A percentile compares a stretch with the other conserved stretches of the same genome.
phyloP scores from a whole-genome alignment of 495 filamentous ascomycete species.

The Daldinia concentrica region DNA sequence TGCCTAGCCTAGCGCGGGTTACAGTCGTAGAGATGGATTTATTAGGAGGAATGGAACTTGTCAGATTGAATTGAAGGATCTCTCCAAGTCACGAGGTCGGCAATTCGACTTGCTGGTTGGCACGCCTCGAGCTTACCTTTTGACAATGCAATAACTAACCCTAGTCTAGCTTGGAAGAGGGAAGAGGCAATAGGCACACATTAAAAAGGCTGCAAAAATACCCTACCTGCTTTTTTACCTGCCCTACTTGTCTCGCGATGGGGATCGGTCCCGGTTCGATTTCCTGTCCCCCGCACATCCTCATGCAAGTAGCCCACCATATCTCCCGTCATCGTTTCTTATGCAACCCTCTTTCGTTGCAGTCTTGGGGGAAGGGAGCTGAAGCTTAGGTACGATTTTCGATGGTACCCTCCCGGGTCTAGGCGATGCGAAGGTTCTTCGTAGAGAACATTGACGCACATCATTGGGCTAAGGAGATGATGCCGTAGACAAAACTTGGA shows the following conservation, averaged over 20 bases:
- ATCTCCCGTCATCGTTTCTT: slow-evolving; percentile 43
- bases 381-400: slow-evolving; percentile 4
- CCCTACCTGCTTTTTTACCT: slow-evolving; percentile 10
- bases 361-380: slow-evolving; percentile 19
- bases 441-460: slow-evolving; percentile 35
- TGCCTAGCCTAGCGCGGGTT: slow-evolving; percentile 35
- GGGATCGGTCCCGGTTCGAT: slow-evolving; percentile 45
- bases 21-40: slow-evolving; percentile 41
- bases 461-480: slow-evolving; percentile 32
- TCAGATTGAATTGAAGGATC: slow-evolving; percentile 40
- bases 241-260: slow-evolving; percentile 41
- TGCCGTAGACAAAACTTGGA: slow-evolving; percentile 16
- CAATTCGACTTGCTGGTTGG: slow-evolving; percentile 34
- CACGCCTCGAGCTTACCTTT: slow-evolving; percentile 23
- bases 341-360: slow-evolving; percentile 42
- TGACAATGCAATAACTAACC: slow-evolving; percentile 6
- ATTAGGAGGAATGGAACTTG: slow-evolving; percentile 25
- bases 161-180: slow-evolving; percentile 26
- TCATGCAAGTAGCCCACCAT: slow-evolving; percentile 46
- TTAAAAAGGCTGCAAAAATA: slow-evolving; percentile 5
- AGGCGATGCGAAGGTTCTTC: slow-evolving; percentile 22
- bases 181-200: slow-evolving; percentile 27
- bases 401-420: slow-evolving; percentile 5
- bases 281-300: slow-evolving; percentile 47
- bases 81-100: slow-evolving; percentile 39